Conservation (phyloP, 1,284 basidiomycete species). For the Apiotrichum gracile region DNA sequence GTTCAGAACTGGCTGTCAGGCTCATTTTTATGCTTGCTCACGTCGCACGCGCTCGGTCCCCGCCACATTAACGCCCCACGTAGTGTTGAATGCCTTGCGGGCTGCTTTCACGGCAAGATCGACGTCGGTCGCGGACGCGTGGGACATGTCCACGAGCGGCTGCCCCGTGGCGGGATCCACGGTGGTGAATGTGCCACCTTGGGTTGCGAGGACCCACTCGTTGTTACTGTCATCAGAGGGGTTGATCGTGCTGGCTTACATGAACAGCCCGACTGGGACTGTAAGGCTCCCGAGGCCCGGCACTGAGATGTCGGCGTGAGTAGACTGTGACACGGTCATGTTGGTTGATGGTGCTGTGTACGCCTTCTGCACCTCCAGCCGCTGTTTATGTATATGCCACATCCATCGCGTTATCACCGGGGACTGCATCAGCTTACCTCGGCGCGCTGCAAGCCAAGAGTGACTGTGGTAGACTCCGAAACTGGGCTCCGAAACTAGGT, state of each 20-base stretch:
- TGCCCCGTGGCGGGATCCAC: conserved; percentile 55
- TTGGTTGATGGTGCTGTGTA: neutral
- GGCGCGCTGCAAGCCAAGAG: no score
- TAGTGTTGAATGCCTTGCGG: conserved; percentile 70
- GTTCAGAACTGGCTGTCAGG: conserved; percentile 54
- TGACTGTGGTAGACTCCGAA: neutral
- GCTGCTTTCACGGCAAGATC: conserved; percentile 77
- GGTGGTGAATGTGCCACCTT: conserved; percentile 26
- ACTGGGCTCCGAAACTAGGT: neutral
- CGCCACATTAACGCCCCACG: conserved; percentile 83
- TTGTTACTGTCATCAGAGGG: conserved; percentile 25
- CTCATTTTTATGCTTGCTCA: conserved; percentile 9
- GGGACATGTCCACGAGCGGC: conserved; percentile 25
- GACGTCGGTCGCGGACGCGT: conserved; percentile 56
- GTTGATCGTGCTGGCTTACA: conserved; percentile 39
- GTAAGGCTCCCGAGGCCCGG: conserved; percentile 48
- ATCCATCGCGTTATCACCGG: no score
- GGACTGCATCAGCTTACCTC: no score
- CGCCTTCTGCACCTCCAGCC: neutral
- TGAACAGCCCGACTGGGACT: conserved; percentile 78
- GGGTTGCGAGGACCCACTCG: conserved; percentile 29
- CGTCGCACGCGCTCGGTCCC: conserved; percentile 67
- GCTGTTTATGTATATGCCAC: no score
- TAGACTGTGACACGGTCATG: conserved; percentile 8
- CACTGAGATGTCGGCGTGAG: conserved; percentile 19